Evolutionary conservation across 192 early-diverging fungal species (phyloP), one percentile per base, ranked within the genome.

Genomic region (Phycomyces nitens): DNA sequence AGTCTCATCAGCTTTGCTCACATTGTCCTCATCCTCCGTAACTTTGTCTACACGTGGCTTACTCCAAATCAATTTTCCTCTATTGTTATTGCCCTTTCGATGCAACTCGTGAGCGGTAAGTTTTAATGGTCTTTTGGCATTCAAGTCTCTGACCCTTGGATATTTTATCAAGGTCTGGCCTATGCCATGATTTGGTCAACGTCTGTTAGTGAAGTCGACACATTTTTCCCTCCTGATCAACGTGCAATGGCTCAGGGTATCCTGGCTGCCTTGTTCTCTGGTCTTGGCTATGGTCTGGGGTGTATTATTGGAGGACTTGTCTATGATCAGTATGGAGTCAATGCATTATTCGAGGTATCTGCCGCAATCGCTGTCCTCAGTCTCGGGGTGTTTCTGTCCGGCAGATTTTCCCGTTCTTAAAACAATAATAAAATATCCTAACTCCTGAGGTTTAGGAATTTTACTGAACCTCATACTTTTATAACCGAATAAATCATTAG

Each of bases 151-250:
- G n/a, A n/a, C n/a, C n/a, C n/a, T n/a, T n/a, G n/a, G n/a, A n/a
- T n/a, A n/a, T n/a, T n/a, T n/a, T 43, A 47, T 55, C n/a, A 34
- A 69, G 68, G 68, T 14, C 49, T 60, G 20, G 62, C 54, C 5
- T 69, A 63, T 22, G 71, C 71, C 18, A 53, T 67, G 38, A 58
- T 73, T 24, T 73, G 71, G 71, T 67, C 65, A 15, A 67, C 65
- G 21, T 61, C 60, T 40, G 71, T 73, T 5, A 59, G 53, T 29
- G 60, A 73, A 60, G 71, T 73, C 1, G 71, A 73, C 16, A n/a
- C 40, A 0, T 68, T 66, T 26, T 73, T 73, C 23, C 60, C 71
- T 27, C 49, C 42, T 8, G 61, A 73, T 39, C 71, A 73, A 47
- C 65, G 71, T 9, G 60, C 65, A 6, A 59, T 73, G 5, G 71